These are phyloP conservation scores for Moesziomyces sp. DNA, from an alignment of 1,284 basidiomycete genomes.

Conservation along the genomic window DNA sequence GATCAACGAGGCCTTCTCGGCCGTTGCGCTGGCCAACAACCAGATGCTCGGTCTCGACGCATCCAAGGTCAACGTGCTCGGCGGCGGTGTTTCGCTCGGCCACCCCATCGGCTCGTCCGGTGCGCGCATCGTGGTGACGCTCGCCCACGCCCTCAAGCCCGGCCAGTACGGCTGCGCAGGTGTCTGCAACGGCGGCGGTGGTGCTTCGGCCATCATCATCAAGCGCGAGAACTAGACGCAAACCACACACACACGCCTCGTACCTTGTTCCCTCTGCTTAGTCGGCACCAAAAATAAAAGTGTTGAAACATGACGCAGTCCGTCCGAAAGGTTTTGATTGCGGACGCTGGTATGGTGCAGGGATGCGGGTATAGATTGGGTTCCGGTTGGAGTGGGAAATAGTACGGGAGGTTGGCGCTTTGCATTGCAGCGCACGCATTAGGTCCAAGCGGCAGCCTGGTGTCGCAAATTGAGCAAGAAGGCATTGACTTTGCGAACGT, in stretches of 20 bases:
- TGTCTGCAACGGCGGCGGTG: conserved; percentile 81
- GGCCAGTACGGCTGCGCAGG: conserved; percentile 97
- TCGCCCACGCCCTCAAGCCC: conserved; percentile 89
- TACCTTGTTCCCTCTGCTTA: too few species aligned
- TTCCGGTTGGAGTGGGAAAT: too few species aligned
- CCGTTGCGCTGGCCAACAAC: conserved; percentile 68
- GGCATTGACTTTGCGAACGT: conserved; percentile 27
- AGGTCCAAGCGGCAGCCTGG: conserved; percentile 27
- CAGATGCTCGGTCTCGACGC: conserved; percentile 72
- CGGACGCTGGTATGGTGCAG: too few species aligned
- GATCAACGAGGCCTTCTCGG: conserved; percentile 79
- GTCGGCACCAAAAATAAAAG: too few species aligned
- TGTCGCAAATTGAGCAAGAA: conserved; percentile 28
- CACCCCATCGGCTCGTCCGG: conserved; percentile 92
- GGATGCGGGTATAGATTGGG: too few species aligned
- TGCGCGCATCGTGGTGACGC: conserved; percentile 91
- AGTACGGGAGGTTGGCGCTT: not conserved
- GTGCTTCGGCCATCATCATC: conserved; percentile 59
- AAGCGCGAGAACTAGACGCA: conserved; percentile 44
- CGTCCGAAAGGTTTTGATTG: too few species aligned
- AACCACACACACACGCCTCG: too few species aligned
- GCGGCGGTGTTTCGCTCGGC: conserved; percentile 71
- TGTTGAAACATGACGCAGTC: too few species aligned
- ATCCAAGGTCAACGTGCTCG: conserved; percentile 90
- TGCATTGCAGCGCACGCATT: not conserved